Percentiles rank a stretch among this genome's conserved stretches.
Conservation (phyloP, 768 basidiomycete species). For the Dioszegia crocea region DNA sequence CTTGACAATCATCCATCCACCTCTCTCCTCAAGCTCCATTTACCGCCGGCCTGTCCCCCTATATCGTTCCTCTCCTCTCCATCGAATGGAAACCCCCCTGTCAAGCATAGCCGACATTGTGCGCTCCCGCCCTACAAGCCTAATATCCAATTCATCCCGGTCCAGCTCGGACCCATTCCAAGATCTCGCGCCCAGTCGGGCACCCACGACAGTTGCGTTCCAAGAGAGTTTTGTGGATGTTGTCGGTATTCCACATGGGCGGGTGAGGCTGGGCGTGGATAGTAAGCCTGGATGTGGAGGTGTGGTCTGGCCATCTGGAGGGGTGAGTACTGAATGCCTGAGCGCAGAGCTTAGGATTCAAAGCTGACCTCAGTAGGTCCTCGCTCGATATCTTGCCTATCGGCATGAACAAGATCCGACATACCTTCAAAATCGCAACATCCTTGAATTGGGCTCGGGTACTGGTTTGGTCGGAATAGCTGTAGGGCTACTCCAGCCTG, state of each 20-base stretch:
- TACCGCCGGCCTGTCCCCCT: no score
- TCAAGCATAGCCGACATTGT: no score
- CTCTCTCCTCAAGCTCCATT: no score
- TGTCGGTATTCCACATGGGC: constrained; percentile 4
- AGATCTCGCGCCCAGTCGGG: constrained; percentile 32
- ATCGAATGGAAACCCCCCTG: no score
- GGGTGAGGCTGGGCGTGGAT: constrained; percentile 60
- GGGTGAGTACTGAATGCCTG: constrained; percentile 55
- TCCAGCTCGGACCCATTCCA: constrained; percentile 24
- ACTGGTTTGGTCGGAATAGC: constrained; percentile 90
- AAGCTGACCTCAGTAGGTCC: constrained; percentile 57
- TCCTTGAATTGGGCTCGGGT: constrained; percentile 84
- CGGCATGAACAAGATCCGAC: constrained; percentile 50
- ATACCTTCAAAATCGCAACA: constrained; percentile 57
- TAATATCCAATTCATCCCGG: constrained; percentile 28
- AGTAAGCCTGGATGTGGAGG: constrained; percentile 86
- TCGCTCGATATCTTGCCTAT: constrained; percentile 68
- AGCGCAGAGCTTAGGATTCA: background rate
- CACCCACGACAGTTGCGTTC: constrained; percentile 32
- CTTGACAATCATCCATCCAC: no score
- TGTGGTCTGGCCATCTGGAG: constrained; percentile 85
- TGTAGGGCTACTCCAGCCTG: constrained; percentile 62
- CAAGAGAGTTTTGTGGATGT: constrained; percentile 36
- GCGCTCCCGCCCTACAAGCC: no score
- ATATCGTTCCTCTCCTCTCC: no score